These are phyloP conservation scores for Funneliformis caledonium DNA, from an alignment of 371 early-diverging fungal species.

Conservation along the genomic window DNA sequence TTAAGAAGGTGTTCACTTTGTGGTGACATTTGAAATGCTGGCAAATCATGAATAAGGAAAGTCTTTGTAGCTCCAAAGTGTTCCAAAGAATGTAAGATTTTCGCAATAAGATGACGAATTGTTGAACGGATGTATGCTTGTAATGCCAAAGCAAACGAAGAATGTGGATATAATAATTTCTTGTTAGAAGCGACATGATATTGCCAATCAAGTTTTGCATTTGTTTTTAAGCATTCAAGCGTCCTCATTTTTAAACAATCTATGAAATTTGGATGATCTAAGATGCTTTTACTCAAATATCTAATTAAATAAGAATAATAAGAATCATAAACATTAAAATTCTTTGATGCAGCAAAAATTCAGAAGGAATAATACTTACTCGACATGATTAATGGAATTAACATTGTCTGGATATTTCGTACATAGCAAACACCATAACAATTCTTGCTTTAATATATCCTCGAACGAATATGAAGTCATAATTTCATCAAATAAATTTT, in stretches of 20 bases:
- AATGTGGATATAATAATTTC: constrained; percentile 25
- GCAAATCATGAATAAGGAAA: neutral
- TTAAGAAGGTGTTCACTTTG: neutral
- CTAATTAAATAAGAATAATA: neutral
- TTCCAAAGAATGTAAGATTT: constrained; percentile 32
- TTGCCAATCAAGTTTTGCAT: constrained; percentile 33
- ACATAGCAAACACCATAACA: constrained; percentile 40
- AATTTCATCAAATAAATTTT: constrained; percentile 12
- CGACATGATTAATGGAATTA: neutral
- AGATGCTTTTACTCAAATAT: constrained; percentile 21
- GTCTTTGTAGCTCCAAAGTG: neutral
- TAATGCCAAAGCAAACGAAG: constrained; percentile 34
- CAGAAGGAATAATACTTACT: no score
- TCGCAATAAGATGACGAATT: constrained; percentile 33
- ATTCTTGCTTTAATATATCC: constrained; percentile 37
- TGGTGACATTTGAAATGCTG: neutral
- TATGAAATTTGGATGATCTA: constrained; percentile 12
- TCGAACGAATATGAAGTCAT: constrained; percentile 30
- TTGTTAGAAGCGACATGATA: constrained; percentile 36
- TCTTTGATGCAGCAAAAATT: no score
- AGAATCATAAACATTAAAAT: no score
- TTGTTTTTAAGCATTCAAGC: neutral
- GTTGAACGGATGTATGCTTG: constrained; percentile 11
- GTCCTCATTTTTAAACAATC: neutral
- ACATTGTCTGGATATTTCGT: constrained; percentile 28